Conservation (phyloP, 495 filamentous ascomycete species). For the Trypethelium eluteriae region DNA sequence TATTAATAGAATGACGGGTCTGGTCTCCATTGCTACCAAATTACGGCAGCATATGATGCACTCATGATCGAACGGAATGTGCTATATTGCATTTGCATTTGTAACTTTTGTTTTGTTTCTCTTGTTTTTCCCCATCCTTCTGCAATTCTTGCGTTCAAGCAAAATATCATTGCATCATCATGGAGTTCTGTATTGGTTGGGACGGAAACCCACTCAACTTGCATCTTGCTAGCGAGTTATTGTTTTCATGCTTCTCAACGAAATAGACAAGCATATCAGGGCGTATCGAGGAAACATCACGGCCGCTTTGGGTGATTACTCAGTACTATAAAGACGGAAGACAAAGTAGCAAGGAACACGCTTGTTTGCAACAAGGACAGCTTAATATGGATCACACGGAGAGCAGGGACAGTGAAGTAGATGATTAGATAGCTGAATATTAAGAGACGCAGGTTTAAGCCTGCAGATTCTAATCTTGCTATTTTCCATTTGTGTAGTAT, state of each 20-base stretch:
- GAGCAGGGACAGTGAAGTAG: neutral
- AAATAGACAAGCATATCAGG: slow-evolving; percentile 3
- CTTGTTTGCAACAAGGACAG: neutral
- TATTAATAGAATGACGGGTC: neutral
- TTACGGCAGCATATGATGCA: neutral
- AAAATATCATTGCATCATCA: slow-evolving; percentile 7
- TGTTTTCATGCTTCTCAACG: neutral
- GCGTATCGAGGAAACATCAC: neutral
- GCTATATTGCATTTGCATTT: slow-evolving; percentile 4
- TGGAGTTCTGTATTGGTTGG: neutral
- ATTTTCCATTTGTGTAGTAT: neutral
- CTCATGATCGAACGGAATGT: neutral
- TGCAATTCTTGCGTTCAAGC: neutral
- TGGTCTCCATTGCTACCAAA: neutral
- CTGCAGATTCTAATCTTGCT: slow-evolving; percentile 1
- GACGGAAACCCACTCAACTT: neutral
- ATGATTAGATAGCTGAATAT: slow-evolving; percentile 2
- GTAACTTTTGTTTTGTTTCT: too few species aligned
- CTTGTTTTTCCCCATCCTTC: neutral
- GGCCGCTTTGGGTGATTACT: neutral
- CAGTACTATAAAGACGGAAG: neutral
- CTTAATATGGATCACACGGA: neutral
- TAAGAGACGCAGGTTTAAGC: neutral
- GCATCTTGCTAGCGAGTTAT: neutral
- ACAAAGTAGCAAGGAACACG: neutral